These are phyloP conservation scores for Tuber magnatum DNA, from an alignment of 495 filamentous ascomycete genomes.

Conservation along the genomic window DNA sequence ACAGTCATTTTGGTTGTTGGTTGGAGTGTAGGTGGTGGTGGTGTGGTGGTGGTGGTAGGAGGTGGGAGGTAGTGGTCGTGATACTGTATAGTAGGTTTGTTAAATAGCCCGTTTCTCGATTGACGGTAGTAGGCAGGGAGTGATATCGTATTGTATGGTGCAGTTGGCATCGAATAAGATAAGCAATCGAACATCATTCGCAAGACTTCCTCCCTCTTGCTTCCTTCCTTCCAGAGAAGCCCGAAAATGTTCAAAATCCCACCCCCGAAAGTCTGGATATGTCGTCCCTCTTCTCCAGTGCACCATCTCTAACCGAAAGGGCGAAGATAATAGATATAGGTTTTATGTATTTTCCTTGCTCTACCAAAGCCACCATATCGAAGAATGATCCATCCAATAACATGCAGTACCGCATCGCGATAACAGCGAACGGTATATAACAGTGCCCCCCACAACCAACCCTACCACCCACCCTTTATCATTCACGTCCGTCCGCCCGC, in stretches of 20 bases:
- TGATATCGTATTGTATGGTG: background rate
- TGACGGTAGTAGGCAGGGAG: background rate
- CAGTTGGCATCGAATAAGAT: background rate
- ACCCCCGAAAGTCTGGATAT: background rate
- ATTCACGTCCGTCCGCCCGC: background rate
- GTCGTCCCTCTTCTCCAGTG: background rate
- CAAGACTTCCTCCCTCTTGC: background rate
- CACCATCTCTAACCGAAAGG: background rate
- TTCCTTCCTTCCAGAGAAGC: background rate
- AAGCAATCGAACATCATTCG: background rate
- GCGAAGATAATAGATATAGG: background rate
- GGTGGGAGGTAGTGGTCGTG: background rate
- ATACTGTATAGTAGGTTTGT: background rate
- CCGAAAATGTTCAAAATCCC: background rate
- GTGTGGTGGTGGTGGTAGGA: background rate
- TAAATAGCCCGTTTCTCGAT: background rate
- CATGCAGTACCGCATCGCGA: background rate
- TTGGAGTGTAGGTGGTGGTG: background rate
- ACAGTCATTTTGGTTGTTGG: slow-evolving; percentile 22
- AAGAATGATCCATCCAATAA: background rate
- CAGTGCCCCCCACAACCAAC: background rate
- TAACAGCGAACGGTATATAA: background rate
- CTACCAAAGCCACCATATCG: background rate
- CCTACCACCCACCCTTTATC: background rate
- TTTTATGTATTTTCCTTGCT: background rate